phyloP scores from a whole-genome alignment of 148 eudicot genomes.

The Diospyros kaki region DNA sequence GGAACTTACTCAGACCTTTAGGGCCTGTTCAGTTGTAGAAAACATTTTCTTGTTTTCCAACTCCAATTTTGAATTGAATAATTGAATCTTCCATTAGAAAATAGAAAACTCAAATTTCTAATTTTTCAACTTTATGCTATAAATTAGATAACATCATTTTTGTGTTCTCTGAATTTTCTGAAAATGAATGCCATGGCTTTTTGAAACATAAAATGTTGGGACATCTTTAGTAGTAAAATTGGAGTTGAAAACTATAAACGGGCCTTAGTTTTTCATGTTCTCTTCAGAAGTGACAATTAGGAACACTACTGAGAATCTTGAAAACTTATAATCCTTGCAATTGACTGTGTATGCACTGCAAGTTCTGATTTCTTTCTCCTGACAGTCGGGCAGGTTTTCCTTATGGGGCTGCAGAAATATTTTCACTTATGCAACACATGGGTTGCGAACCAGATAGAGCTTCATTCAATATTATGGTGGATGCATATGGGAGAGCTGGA shows the following conservation, averaged over 20 bases:
- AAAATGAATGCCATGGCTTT: no score
- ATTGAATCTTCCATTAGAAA: no score
- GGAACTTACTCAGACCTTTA: no score
- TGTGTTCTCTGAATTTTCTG: neutral
- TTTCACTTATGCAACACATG: conserved; percentile 88
- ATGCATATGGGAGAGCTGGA: conserved; percentile 91
- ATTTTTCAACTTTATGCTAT: no score
- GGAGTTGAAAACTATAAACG: neutral
- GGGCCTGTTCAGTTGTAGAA: no score
- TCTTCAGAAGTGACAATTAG: neutral
- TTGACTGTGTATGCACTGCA: neutral
- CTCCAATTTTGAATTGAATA: no score
- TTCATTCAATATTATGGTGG: conserved; percentile 84
- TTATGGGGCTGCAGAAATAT: conserved; percentile 75
- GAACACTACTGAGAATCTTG: neutral
- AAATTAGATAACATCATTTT: neutral
- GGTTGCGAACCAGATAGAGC: conserved; percentile 86
- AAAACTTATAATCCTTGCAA: neutral
- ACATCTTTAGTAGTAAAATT: neutral
- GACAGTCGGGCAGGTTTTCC: conserved; percentile 82
- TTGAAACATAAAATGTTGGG: no score
- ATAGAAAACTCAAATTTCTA: no score
- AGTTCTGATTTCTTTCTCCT: conserved; percentile 15
- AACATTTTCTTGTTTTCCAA: no score
- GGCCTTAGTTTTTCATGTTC: neutral